A percentile compares a stretch with the other conserved stretches of the same genome.
Evolutionary conservation across 2,329 filamentous ascomycete genomes (phyloP).

Genomic region (Cytospora paraplurivora): DNA sequence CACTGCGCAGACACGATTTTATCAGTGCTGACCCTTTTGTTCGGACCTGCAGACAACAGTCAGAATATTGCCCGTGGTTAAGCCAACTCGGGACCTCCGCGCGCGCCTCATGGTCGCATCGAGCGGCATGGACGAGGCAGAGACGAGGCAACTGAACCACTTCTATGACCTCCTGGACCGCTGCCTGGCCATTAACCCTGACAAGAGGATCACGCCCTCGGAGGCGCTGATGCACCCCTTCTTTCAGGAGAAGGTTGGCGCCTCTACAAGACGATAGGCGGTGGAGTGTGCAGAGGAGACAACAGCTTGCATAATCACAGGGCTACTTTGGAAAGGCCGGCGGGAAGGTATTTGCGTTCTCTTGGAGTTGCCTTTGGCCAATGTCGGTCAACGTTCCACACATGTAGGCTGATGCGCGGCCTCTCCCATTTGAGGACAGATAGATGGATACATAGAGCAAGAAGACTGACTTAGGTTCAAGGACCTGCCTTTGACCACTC

Average conservation of each 20-base stretch:
- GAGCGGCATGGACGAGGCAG: slow-evolving; percentile 71
- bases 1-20: background rate
- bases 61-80: slow-evolving; percentile 68
- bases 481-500: background rate
- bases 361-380: background rate
- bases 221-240: slow-evolving; percentile 92
- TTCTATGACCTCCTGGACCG: slow-evolving; percentile 89
- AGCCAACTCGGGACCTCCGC: slow-evolving; percentile 80
- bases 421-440: background rate
- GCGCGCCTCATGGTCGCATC: slow-evolving; percentile 75
- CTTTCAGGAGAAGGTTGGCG: slow-evolving; percentile 56
- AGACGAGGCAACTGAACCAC: slow-evolving; percentile 75
- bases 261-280: slow-evolving; percentile 21
- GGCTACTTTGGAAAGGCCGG: background rate
- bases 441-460: slow-evolving; percentile 9
- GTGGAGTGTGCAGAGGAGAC: background rate
- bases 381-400: background rate
- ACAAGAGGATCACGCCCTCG: slow-evolving; percentile 83
- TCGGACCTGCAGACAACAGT: slow-evolving; percentile 58
- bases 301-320: slow-evolving; percentile 1
- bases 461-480: background rate
- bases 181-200: slow-evolving; percentile 86
- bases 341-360: background rate
- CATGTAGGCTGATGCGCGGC: background rate
- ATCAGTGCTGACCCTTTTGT: slow-evolving; percentile 28